Evolutionary conservation across 805 yeast genomes (phyloP), one percentile per base, ranked within the genome.

Genomic region (Saturnispora bothae): DNA sequence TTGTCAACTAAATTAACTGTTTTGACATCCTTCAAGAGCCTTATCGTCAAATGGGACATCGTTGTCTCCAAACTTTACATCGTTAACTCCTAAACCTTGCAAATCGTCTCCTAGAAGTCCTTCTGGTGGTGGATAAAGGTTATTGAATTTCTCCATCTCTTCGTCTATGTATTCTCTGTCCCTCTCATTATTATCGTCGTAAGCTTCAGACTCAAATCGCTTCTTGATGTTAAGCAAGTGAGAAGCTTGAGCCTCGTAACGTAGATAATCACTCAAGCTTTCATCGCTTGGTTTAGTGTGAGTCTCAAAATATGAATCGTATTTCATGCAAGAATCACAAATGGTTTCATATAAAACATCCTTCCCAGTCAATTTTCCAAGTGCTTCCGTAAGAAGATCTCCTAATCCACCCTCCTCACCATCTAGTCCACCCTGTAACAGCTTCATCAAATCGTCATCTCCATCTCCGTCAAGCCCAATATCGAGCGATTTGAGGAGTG

Each of bases 261-360:
- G 67, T 2, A 50, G 56, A 19, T 76, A 53, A 27, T 52, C 48
- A 8, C 38, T 27, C 4, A 34, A 28, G 6, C 28, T 38, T 8
- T 52, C 54, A 7, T 64, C 68, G 36, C 64, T 20, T 15, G 40
- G 40, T 18, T 31, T 32, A 45, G 81, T 68, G 6, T 54, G 46
- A 34, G 69, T 71, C 32, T 61, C 59, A 44, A 89, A 65, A 78
- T 83, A 89, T 20, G 57, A 68, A 3, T 85, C 83, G 54, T 77
- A 84, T 52, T 83, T 83, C 10, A 64, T 60, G 46, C 78, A 73
- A 54, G 88, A 67, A 43, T 85, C 95, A 51, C 78, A 81, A 60
- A 89, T 69, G 3, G 97, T 96, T 48, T 81, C 94, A 53, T 83
- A 88, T 28, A 89, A 66, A 16, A 88, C 82, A 41, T 79, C 88